A percentile compares a stretch with the other conserved stretches of the same genome.
These are phyloP conservation scores for Starmerella stigmatis DNA, from an alignment of 805 yeast species.

Conservation along the genomic window DNA sequence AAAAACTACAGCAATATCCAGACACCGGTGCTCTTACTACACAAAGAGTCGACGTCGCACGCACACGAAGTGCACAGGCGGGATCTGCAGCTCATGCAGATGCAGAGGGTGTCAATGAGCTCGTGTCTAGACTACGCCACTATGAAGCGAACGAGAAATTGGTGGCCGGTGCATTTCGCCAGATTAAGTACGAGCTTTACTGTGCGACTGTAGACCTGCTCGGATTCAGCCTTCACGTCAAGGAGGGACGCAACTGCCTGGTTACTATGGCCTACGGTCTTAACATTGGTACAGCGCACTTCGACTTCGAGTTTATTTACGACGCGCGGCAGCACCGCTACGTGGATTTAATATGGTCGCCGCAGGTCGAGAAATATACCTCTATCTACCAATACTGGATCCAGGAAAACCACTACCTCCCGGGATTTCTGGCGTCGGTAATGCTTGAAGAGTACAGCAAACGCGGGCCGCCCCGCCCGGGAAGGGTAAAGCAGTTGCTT, in stretches of 20 bases:
- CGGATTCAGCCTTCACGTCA: constrained; percentile 14
- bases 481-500: no score
- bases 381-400: constrained; percentile 16
- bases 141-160: not conserved
- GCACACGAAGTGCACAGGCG: no score
- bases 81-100: not conserved
- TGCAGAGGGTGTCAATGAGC: not conserved
- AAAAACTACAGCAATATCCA: no score
- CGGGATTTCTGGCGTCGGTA: constrained; percentile 19
- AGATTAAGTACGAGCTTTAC: constrained; percentile 18
- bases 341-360: constrained; percentile 16
- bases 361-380: not conserved
- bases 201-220: constrained; percentile 19
- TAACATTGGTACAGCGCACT: not conserved
- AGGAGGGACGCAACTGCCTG: constrained; percentile 12
- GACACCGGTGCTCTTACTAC: no score
- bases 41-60: no score
- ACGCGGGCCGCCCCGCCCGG: constrained; percentile 13
- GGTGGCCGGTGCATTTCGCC: constrained; percentile 14
- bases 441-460: constrained; percentile 9
- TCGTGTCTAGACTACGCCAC: not conserved
- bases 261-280: constrained; percentile 7
- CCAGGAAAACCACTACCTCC: constrained; percentile 14
- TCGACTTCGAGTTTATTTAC: constrained; percentile 16
- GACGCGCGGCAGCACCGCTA: constrained; percentile 7